Evolutionary conservation across 495 filamentous ascomycete species (phyloP).

Genomic region (Pyrenula aspistea): DNA sequence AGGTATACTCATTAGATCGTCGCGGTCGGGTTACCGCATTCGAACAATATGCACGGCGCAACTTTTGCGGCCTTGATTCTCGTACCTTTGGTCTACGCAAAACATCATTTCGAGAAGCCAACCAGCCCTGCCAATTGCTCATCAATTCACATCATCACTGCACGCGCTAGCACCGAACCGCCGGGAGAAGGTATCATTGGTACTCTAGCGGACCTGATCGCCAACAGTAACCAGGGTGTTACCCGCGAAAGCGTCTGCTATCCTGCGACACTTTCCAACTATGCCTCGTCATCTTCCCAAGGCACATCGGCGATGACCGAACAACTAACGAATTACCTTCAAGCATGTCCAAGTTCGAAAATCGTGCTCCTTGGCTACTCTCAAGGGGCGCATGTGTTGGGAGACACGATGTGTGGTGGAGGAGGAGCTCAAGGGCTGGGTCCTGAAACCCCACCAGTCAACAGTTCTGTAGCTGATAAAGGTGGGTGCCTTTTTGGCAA

Average conservation of each 20-base stretch:
- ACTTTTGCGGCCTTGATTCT: neutral
- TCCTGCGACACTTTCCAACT: neutral
- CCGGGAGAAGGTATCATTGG: neutral
- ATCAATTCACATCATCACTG: neutral
- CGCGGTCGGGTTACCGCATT: neutral
- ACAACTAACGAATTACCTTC: neutral
- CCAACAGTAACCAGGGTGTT: neutral
- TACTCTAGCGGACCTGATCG: neutral
- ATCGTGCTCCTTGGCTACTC: slow-evolving; percentile 49
- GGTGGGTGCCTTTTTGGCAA: neutral
- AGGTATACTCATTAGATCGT: too few species aligned
- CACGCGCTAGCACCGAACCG: neutral
- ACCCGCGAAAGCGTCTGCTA: neutral
- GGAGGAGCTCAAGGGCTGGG: neutral
- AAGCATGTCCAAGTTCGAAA: slow-evolving; percentile 42
- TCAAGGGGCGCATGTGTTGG: slow-evolving; percentile 38
- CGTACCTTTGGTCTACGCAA: neutral
- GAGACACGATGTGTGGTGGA: neutral
- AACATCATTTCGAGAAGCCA: neutral
- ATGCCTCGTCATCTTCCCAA: neutral
- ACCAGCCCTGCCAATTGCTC: neutral
- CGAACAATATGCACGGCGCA: neutral
- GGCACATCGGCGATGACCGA: neutral
- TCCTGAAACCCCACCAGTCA: neutral
- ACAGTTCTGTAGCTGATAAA: neutral